phyloP scores from a whole-genome alignment of 306 rosid genomes.

The Malus domestica region ASM211411v1 NC_041795.1:1172001-1172500 shows the following conservation, averaged over 20 bases:
- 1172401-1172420: not conserved
- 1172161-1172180: not conserved
- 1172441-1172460: slow-evolving; percentile 74
- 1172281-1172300: not conserved
- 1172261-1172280: not conserved
- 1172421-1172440: slow-evolving; percentile 40
- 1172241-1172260: not conserved
- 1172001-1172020: slow-evolving; percentile 50
- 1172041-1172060: slow-evolving; percentile 67
- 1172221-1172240: not conserved
- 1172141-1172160: not conserved
- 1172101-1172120: slow-evolving; percentile 39
- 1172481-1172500: slow-evolving; percentile 43
- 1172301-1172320: not conserved
- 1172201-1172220: not conserved
- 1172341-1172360: not conserved
- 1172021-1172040: slow-evolving; percentile 32
- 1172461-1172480: slow-evolving; percentile 51
- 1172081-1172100: slow-evolving; percentile 70
- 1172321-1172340: not conserved
- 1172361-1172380: not conserved
- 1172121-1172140: not conserved
- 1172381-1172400: not conserved
- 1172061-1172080: slow-evolving; percentile 91
- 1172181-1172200: not conserved